A percentile compares a stretch with the other conserved stretches of the same genome.
phyloP scores from a whole-genome alignment of 495 filamentous ascomycete species.

The Neurospora sp. region DNA sequence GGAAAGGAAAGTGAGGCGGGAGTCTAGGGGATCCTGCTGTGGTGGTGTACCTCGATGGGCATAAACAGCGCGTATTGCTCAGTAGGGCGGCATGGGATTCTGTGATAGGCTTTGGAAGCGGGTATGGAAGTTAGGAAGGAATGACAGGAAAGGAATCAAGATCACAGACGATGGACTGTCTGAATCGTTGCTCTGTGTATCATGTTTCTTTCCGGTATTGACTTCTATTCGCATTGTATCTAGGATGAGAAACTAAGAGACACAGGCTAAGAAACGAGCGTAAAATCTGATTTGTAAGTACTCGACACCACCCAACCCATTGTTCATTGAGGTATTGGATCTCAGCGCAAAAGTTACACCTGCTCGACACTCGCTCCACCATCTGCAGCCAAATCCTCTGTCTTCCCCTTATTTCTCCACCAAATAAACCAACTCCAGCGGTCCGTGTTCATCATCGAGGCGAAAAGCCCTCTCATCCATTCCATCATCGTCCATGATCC shows the following conservation, averaged over 20 bases:
- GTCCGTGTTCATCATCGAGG: background rate
- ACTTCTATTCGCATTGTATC: background rate
- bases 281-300: background rate
- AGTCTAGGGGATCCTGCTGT: background rate
- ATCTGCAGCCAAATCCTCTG: background rate
- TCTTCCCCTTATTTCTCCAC: background rate
- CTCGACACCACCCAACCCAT: background rate
- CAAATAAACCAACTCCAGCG: background rate
- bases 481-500: background rate
- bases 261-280: too few relatives aligned
- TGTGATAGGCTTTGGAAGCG: background rate
- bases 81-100: background rate
- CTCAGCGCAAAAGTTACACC: background rate
- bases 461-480: background rate
- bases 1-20: background rate
- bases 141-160: background rate
- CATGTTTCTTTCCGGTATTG: background rate
- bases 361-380: background rate
- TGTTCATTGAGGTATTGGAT: background rate
- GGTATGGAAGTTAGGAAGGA: background rate
- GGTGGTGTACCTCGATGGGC: background rate
- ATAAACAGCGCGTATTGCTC: background rate
- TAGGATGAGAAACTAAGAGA: background rate
- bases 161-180: background rate
- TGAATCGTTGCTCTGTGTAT: background rate